These are phyloP conservation scores for Micromonas commoda DNA, from an alignment of 139 green algal species.

Conservation along the genomic window DNA sequence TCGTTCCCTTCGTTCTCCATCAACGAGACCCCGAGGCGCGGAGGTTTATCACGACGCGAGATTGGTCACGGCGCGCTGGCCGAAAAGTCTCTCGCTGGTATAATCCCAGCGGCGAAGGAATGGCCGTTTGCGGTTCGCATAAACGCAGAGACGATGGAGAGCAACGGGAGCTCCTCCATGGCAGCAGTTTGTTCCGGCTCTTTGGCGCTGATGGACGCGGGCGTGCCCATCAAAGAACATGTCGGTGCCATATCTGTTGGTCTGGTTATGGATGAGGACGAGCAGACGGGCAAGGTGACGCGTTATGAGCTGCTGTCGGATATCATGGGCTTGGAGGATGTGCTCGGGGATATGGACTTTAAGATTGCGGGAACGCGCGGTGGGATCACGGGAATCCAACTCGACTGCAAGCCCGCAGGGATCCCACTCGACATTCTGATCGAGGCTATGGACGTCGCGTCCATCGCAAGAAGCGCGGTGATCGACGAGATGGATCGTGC, in stretches of 20 bases:
- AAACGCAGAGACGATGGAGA: slow-evolving; percentile 92
- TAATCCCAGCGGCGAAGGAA: slow-evolving; percentile 48
- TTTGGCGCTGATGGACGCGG: slow-evolving; percentile 88
- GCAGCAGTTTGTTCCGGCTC: slow-evolving; percentile 90
- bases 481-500: slow-evolving; percentile 15
- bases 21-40: slow-evolving; percentile 74
- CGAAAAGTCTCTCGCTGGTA: slow-evolving; percentile 62
- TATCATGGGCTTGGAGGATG: slow-evolving; percentile 72
- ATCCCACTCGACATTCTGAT: slow-evolving; percentile 26
- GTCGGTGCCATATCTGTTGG: slow-evolving; percentile 93
- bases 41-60: slow-evolving; percentile 65
- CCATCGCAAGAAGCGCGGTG: background rate
- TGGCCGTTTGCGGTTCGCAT: slow-evolving; percentile 85
- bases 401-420: slow-evolving; percentile 22
- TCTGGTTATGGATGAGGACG: slow-evolving; percentile 66
- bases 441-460: background rate
- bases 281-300: background rate
- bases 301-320: background rate
- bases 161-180: slow-evolving; percentile 90
- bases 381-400: slow-evolving; percentile 86
- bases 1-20: slow-evolving; percentile 91
- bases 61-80: slow-evolving; percentile 84
- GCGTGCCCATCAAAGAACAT: slow-evolving; percentile 69
- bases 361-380: slow-evolving; percentile 70
- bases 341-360: slow-evolving; percentile 98